phyloP scores from a whole-genome alignment of 495 filamentous ascomycete species.

The Hypoxylon crocopeplum region DNA sequence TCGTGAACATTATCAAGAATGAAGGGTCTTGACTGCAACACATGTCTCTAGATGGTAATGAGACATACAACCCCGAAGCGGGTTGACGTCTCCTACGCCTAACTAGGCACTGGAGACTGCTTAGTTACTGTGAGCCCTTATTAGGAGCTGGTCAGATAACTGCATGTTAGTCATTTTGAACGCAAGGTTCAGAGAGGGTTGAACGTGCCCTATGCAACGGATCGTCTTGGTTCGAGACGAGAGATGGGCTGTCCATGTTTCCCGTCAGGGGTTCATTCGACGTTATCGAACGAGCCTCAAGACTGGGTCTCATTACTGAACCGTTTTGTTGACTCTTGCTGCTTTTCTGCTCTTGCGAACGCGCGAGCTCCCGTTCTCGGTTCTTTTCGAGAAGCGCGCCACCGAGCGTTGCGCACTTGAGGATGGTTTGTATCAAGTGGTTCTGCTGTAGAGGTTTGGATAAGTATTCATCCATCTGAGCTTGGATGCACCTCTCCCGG shows the following conservation, averaged over 20 bases:
- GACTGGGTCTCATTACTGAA: constrained; percentile 37
- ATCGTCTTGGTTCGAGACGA: constrained; percentile 69
- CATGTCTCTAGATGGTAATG: constrained; percentile 9
- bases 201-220: constrained; percentile 74
- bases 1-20: constrained; percentile 32
- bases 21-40: constrained; percentile 26
- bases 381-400: constrained; percentile 81
- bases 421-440: constrained; percentile 96
- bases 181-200: constrained; percentile 48
- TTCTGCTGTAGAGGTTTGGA: constrained; percentile 98
- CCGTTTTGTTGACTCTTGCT: constrained; percentile 29
- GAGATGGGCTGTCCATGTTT: constrained; percentile 65
- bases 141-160: constrained; percentile 46
- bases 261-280: constrained; percentile 63
- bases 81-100: constrained; percentile 9
- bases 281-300: constrained; percentile 65
- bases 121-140: constrained; percentile 60
- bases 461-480: constrained; percentile 99
- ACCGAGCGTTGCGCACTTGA: constrained; percentile 93
- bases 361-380: constrained; percentile 54
- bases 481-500: constrained; percentile 96
- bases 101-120: constrained; percentile 26
- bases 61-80: constrained; percentile 7
- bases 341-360: constrained; percentile 43
- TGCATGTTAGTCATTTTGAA: constrained; percentile 43